A percentile compares a stretch with the other conserved stretches of the same genome.
These are phyloP conservation scores for Actinomortierella ambigua DNA, from an alignment of 371 early-diverging fungal species.

Conservation along the genomic window DNA sequence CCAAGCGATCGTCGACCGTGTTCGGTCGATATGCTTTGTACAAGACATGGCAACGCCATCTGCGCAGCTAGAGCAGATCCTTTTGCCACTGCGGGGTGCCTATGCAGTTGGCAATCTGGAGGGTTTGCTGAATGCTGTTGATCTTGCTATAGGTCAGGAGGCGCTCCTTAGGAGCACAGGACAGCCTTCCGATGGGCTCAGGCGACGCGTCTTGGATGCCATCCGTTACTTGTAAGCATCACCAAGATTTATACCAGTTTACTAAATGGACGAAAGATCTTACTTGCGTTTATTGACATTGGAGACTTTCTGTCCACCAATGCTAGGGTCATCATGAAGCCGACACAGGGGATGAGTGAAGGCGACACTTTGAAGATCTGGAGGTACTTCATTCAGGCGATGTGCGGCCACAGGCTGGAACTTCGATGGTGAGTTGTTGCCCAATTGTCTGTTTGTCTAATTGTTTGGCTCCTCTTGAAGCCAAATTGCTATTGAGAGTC, in stretches of 20 bases:
- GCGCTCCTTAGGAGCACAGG: slow-evolving; percentile 9
- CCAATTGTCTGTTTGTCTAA: too few relatives aligned
- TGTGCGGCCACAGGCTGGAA: slow-evolving; percentile 8
- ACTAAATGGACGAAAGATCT: too few relatives aligned
- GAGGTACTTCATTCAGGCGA: slow-evolving; percentile 7
- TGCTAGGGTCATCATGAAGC: slow-evolving; percentile 10
- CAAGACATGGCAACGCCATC: slow-evolving; percentile 10
- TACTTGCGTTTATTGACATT: not conserved
- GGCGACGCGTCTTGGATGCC: slow-evolving; percentile 14
- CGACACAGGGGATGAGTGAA: slow-evolving; percentile 18
- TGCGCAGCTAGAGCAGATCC: slow-evolving; percentile 4
- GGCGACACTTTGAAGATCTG: slow-evolving; percentile 10
- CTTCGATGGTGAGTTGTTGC: slow-evolving; percentile 12
- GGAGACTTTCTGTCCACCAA: not conserved
- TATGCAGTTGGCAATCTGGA: slow-evolving; percentile 11
- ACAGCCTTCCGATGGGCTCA: slow-evolving; percentile 6
- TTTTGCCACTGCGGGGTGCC: slow-evolving; percentile 15
- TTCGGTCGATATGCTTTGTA: slow-evolving; percentile 13
- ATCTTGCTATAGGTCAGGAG: slow-evolving; percentile 13
- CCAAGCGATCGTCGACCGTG: slow-evolving; percentile 8
- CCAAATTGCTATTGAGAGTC: not conserved
- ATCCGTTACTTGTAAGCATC: slow-evolving; percentile 17
- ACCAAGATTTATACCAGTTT: too few relatives aligned
- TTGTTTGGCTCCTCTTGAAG: too few relatives aligned
- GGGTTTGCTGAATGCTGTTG: slow-evolving; percentile 7